Base-by-base conservation (phyloP, 139 green algal genomes). In the Coccomyxa sp. region DNA sequence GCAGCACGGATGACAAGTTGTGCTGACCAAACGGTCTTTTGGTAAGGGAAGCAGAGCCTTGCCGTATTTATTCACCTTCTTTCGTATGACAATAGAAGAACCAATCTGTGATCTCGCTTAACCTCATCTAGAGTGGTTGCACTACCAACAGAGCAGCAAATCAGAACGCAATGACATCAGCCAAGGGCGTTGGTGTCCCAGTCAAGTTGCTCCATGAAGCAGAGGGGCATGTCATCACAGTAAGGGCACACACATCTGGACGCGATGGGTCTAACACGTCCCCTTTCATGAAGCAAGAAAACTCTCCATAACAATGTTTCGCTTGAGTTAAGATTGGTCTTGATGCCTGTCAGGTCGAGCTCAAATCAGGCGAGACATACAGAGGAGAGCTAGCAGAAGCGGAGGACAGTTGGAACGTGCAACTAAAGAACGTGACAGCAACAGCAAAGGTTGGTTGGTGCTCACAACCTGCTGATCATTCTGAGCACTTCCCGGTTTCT, bases 391-490 rank as follows among this genome's bases (percentile, higher is more conserved):
- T 99, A 14, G 87, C 93, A 45, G 93, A 98, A 27, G 93, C 93
- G 13, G 97, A 99, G 90, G 97, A 99, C 88, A 99, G 99, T 91
- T 98, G 95, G 97, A 99, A 99, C 85, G 93, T 91, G 75, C 97
- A 99, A 84, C 81, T 99, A 13, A 95, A 95, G 79, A 95, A 97
- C 58, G 94, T 99, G 9, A 96, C 93, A 32, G 93, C 92, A 32
- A 99, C 97, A 16, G 92, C 85, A 32, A 90, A 90, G 86, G 93
- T 92, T 59, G 84, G 77, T 67, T 57, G 21, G 17, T 79, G 80
- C 38, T 71, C 7, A 21, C 10, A 59, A 3, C 14, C 30, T 80
- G 76, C 32, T 63, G 38, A 51, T 51, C 7, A 51, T 51, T 7
- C 38, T 51, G n/a, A 51, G 38, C 38, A 7, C 7, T 51, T 51